phyloP scores from a whole-genome alignment of 2,329 filamentous ascomycete genomes.

The Fusarium irregulare region DNA sequence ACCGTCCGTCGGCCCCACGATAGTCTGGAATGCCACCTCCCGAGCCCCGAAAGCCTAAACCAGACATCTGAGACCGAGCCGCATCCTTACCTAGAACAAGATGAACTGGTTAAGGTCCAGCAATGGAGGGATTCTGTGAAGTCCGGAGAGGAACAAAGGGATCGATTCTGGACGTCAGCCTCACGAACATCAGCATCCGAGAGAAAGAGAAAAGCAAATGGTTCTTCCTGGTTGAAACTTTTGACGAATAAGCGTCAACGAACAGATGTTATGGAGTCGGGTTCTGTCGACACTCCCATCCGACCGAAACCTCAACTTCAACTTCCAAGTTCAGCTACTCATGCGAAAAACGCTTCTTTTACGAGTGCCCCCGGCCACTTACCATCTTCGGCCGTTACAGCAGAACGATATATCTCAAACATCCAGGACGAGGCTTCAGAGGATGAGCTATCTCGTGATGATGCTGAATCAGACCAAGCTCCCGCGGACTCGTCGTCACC shows the following conservation, averaged over 20 bases:
- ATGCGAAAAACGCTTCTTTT: conserved; percentile 32
- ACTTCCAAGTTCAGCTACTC: neutral
- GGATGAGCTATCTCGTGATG: conserved; percentile 30
- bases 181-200: conserved; percentile 28
- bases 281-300: conserved; percentile 38
- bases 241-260: conserved; percentile 47
- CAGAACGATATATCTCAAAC: conserved; percentile 1
- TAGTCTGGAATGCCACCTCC: conserved; percentile 54
- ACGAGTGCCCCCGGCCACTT: conserved; percentile 33
- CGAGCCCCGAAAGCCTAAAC: conserved; percentile 56
- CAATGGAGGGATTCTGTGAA: conserved; percentile 49
- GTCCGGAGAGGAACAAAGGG: conserved; percentile 13
- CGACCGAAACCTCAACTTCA: conserved; percentile 21
- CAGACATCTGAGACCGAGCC: conserved; percentile 45
- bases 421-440: conserved; percentile 11
- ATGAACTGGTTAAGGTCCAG: conserved; percentile 49
- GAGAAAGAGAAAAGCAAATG: conserved; percentile 43
- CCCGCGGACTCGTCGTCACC: conserved; percentile 45
- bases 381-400: conserved; percentile 23
- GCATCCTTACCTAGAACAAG: conserved; percentile 48
- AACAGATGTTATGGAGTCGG: conserved; percentile 37
- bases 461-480: conserved; percentile 24
- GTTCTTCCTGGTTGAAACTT: conserved; percentile 51
- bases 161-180: conserved; percentile 41
- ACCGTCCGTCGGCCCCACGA: conserved; percentile 24